A percentile compares a stretch with the other conserved stretches of the same genome.
Evolutionary conservation across 495 filamentous ascomycete species (phyloP).

Genomic region (Letharia columbiana): DNA sequence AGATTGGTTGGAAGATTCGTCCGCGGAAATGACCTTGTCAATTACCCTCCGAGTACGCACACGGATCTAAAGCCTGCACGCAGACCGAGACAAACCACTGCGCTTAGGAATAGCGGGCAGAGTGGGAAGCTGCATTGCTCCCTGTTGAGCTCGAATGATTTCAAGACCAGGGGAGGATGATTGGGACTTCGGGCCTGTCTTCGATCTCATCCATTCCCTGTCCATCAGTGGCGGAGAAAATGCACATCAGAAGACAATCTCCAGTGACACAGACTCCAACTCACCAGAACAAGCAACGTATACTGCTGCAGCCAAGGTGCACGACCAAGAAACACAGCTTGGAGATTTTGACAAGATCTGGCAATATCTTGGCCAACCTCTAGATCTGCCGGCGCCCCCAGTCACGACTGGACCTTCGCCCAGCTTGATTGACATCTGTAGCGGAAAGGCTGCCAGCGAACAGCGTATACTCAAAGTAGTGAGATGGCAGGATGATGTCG

Average conservation of each 20-base stretch:
- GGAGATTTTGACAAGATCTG: slow-evolving; percentile 39
- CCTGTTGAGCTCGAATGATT: slow-evolving; percentile 23
- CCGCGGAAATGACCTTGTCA: background rate
- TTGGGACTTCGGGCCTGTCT: slow-evolving; percentile 45
- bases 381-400: slow-evolving; percentile 21
- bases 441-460: slow-evolving; percentile 12
- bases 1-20: background rate
- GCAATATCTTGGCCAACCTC: slow-evolving; percentile 32
- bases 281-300: slow-evolving; percentile 5
- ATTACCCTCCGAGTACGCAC: background rate
- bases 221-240: slow-evolving; percentile 22
- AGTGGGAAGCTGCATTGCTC: slow-evolving; percentile 23
- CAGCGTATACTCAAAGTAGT: slow-evolving; percentile 29
- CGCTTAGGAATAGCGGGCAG: background rate
- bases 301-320: background rate
- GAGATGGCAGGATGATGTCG: slow-evolving; percentile 31
- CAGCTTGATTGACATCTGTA: background rate
- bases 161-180: slow-evolving; percentile 9
- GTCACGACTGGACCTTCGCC: slow-evolving; percentile 10
- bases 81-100: slow-evolving; percentile 3
- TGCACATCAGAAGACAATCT: background rate
- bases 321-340: slow-evolving; percentile 21
- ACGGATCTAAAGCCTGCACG: background rate
- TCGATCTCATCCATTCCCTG: slow-evolving; percentile 39
- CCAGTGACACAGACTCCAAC: slow-evolving; percentile 11